Conservation (phyloP, 768 basidiomycete genomes). For the Lactarius pseudohatsudake region DNA sequence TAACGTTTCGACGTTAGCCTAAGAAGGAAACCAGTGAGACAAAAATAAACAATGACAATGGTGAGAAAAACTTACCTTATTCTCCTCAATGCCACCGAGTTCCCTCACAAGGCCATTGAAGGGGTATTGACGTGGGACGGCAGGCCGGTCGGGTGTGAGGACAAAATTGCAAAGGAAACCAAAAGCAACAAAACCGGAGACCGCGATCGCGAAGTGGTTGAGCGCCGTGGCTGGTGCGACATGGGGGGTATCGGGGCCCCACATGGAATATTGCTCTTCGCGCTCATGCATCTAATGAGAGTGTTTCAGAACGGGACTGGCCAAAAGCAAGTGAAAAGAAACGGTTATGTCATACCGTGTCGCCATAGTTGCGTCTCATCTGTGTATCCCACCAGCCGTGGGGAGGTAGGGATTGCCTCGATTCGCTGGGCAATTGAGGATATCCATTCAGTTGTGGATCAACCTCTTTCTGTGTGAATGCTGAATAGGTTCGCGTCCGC, state of each 20-base stretch:
- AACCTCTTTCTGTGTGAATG: constrained; percentile 36
- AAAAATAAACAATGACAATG: neutral
- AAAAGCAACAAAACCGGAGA: constrained; percentile 60
- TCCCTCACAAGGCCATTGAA: constrained; percentile 72
- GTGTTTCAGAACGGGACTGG: constrained; percentile 13
- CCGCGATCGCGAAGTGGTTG: constrained; percentile 62
- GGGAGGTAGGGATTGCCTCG: constrained; percentile 61
- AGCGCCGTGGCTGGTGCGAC: constrained; percentile 60
- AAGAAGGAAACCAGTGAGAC: constrained; percentile 16
- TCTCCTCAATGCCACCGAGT: constrained; percentile 75
- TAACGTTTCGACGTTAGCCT: constrained; percentile 42
- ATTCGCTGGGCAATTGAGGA: constrained; percentile 66
- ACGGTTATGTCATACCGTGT: constrained; percentile 51
- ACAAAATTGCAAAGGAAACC: constrained; percentile 57
- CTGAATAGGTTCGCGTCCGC: constrained; percentile 29
- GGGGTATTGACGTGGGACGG: constrained; percentile 73
- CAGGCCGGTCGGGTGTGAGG: constrained; percentile 60
- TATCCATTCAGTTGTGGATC: constrained; percentile 76
- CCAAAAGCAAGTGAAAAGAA: constrained; percentile 22
- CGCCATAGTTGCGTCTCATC: constrained; percentile 78
- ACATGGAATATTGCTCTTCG: constrained; percentile 82
- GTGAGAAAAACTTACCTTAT: constrained; percentile 54
- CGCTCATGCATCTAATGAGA: constrained; percentile 70
- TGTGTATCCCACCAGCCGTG: constrained; percentile 75
- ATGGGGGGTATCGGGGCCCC: constrained; percentile 77